These are phyloP conservation scores for Prototheca wickerhamii DNA, from an alignment of 163 green algal genomes.

Conservation along the genomic window DNA sequence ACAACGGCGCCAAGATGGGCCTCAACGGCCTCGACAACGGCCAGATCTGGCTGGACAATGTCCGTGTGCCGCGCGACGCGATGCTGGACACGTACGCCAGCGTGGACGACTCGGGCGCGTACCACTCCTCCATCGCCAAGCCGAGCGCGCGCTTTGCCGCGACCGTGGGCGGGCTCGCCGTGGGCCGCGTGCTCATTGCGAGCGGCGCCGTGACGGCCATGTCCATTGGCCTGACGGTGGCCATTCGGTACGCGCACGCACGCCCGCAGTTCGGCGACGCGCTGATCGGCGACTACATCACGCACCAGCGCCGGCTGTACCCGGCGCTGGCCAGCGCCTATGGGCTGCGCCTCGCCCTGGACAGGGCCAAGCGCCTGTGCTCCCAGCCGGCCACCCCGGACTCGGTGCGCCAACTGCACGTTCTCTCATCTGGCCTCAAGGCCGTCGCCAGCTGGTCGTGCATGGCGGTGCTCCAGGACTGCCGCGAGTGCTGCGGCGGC, in stretches of 20 bases:
- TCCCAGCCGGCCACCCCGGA: conserved; percentile 12
- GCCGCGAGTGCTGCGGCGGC: conserved; percentile 80
- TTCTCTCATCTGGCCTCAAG: conserved; percentile 76
- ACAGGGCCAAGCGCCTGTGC: conserved; percentile 47
- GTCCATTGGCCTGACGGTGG: conserved; percentile 75
- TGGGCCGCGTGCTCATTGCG: conserved; percentile 67
- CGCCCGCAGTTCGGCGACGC: conserved; percentile 69
- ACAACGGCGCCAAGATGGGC: conserved; percentile 68
- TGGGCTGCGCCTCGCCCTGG: conserved; percentile 63
- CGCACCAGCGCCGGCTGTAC: conserved; percentile 79
- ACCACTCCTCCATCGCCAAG: conserved; percentile 51
- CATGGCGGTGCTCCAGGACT: conserved; percentile 62
- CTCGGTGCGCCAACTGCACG: conserved; percentile 75
- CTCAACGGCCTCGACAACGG: conserved; percentile 75
- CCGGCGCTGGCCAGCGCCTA: conserved; percentile 71
- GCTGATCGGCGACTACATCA: conserved; percentile 77
- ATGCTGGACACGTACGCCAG: conserved; percentile 65
- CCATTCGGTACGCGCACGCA: conserved; percentile 60
- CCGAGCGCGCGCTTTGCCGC: conserved; percentile 65
- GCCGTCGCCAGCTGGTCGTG: conserved; percentile 75
- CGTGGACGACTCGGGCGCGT: conserved; percentile 21
- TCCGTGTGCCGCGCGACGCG: conserved; percentile 58
- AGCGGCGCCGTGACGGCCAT: conserved; percentile 57
- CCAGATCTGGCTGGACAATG: conserved; percentile 32
- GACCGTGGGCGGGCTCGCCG: conserved; percentile 71